phyloP scores from a whole-genome alignment of 768 basidiomycete genomes.

The Glaciozyma antarctica region DNA sequence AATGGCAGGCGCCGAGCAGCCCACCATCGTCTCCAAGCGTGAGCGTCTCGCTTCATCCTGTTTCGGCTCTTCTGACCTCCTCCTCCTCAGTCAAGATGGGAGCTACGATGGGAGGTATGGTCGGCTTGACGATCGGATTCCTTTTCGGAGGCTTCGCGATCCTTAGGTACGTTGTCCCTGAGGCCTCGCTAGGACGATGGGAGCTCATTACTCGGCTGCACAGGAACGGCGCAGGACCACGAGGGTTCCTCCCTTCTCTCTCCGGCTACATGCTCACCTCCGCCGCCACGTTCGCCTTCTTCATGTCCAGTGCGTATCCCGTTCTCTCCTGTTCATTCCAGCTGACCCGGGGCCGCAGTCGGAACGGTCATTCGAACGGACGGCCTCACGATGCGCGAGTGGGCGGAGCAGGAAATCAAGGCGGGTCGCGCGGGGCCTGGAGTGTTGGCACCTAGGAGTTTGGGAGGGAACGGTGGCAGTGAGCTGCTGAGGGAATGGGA shows the following conservation, averaged over 20 bases:
- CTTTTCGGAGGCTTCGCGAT: conserved; percentile 92
- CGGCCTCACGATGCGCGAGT: conserved; percentile 30
- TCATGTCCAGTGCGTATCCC: conserved; percentile 73
- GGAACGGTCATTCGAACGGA: conserved; percentile 31
- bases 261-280: conserved; percentile 98
- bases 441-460: background rate
- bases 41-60: background rate
- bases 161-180: conserved; percentile 54
- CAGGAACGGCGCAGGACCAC: conserved; percentile 66
- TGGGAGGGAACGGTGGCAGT: background rate
- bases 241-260: conserved; percentile 79
- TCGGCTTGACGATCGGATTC: conserved; percentile 93
- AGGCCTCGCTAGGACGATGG: background rate
- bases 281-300: conserved; percentile 93
- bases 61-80: background rate
- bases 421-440: conserved; percentile 13
- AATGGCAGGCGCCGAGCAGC: background rate
- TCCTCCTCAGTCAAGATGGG: conserved; percentile 27
- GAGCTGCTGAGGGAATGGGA: background rate
- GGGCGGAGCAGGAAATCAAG: conserved; percentile 13
- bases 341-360: background rate
- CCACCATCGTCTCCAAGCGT: conserved; percentile 13
- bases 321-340: conserved; percentile 9
- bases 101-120: conserved; percentile 37
- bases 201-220: background rate